A percentile compares a stretch with the other conserved stretches of the same genome.
Conservation (phyloP, 208 protist species). For the Phytomonas francai region DNA sequence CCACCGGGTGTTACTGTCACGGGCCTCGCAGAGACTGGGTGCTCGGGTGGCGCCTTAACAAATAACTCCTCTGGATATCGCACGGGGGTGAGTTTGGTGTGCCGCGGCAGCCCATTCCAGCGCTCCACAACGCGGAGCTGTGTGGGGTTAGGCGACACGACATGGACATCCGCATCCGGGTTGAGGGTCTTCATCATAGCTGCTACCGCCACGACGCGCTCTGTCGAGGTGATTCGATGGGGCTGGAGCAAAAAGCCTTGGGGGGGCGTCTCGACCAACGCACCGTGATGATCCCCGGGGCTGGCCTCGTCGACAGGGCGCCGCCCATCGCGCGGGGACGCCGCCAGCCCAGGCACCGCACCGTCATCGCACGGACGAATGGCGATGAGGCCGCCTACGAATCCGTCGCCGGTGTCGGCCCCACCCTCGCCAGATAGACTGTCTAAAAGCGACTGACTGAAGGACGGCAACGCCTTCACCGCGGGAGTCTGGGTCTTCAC, state of each 20-base stretch:
- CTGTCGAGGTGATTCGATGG: slow-evolving; percentile 48
- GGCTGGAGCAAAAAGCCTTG: slow-evolving; percentile 20
- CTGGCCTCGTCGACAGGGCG: not conserved
- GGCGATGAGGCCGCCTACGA: not conserved
- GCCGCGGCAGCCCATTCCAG: slow-evolving; percentile 38
- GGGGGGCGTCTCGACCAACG: not conserved
- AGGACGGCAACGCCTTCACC: not conserved
- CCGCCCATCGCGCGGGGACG: not conserved
- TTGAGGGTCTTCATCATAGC: slow-evolving; percentile 85
- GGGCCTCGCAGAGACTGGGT: not conserved
- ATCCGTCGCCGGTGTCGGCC: not conserved
- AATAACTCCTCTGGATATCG: slow-evolving; percentile 66
- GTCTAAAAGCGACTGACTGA: no score
- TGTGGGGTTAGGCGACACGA: slow-evolving; percentile 47
- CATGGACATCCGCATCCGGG: slow-evolving; percentile 68
- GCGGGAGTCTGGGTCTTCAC: slow-evolving; percentile 10
- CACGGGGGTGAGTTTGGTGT: slow-evolving; percentile 25
- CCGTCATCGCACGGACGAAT: not conserved
- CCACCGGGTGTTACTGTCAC: not conserved
- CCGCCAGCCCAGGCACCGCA: no score
- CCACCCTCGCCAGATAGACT: not conserved
- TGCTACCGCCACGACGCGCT: slow-evolving; percentile 71
- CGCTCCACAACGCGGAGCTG: slow-evolving; percentile 45
- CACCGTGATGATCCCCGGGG: not conserved
- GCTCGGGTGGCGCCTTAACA: slow-evolving; percentile 44